These are phyloP conservation scores for Bimuria novae-zelandiae DNA, from an alignment of 2,329 filamentous ascomycete genomes.

Conservation along the genomic window DNA sequence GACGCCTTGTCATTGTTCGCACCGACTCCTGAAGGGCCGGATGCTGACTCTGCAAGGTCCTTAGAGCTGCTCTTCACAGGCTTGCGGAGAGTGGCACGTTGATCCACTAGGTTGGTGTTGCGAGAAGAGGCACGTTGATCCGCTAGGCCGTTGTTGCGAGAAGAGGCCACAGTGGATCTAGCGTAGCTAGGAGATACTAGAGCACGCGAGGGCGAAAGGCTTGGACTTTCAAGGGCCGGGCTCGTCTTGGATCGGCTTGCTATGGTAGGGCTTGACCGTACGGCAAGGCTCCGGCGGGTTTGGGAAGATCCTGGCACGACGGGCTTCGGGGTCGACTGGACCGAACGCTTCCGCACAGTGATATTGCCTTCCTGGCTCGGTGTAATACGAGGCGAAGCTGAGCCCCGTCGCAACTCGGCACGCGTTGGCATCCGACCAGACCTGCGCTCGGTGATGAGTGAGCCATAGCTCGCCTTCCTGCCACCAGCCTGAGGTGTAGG, in stretches of 20 bases:
- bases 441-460: conserved; percentile 11
- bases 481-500: conserved; percentile 11
- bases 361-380: background rate
- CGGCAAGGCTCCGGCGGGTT: background rate
- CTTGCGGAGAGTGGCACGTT: background rate
- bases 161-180: background rate
- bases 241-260: background rate
- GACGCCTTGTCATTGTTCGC: background rate
- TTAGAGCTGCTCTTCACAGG: background rate
- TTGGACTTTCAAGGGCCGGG: background rate
- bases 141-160: background rate
- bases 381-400: background rate
- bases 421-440: background rate
- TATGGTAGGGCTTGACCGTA: background rate
- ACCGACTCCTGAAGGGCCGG: background rate
- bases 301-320: background rate
- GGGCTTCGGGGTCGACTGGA: background rate
- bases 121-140: background rate
- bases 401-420: background rate
- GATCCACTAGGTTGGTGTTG: background rate
- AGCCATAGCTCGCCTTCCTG: background rate
- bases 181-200: background rate
- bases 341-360: background rate
- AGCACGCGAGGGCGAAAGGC: background rate
- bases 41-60: background rate